Evolutionary conservation across 164 flowering plant species (phyloP).

Genomic region (Akebia trifoliata): DNA sequence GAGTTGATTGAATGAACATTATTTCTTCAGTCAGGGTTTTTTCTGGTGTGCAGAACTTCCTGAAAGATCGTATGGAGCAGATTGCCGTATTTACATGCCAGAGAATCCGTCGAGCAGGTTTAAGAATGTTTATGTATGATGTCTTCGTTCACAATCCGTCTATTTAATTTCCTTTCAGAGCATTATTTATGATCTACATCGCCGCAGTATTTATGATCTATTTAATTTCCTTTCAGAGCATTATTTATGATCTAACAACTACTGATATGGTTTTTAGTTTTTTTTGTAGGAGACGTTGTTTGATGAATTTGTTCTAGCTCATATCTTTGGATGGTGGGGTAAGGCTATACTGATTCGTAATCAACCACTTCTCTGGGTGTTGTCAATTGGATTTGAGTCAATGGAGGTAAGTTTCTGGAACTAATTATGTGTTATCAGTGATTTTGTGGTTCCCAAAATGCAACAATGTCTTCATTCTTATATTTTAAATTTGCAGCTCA

Average conservation of each 20-base stretch:
- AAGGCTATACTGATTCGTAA: slow-evolving; percentile 98
- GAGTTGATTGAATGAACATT: too few species aligned
- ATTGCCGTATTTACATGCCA: slow-evolving; percentile 85
- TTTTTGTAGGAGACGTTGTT: slow-evolving; percentile 89
- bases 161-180: slow-evolving; percentile 8
- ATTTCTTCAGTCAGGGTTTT: too few species aligned
- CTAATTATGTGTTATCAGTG: neutral
- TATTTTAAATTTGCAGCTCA: slow-evolving; percentile 60
- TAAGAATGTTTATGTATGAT: slow-evolving; percentile 99
- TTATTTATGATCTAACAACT: neutral
- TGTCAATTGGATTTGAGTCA: slow-evolving; percentile 92
- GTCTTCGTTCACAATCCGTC: slow-evolving; percentile 44
- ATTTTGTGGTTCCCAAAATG: neutral
- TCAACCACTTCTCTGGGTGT: slow-evolving; percentile 96
- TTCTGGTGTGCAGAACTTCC: slow-evolving; percentile 78
- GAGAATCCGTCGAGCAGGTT: slow-evolving; percentile 96
- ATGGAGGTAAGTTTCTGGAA: slow-evolving; percentile 71
- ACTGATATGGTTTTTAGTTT: slow-evolving; percentile 22
- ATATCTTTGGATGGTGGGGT: slow-evolving; percentile 99
- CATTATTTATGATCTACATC: neutral
- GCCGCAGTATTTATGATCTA: neutral
- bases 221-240: slow-evolving; percentile 4
- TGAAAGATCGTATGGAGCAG: slow-evolving; percentile 94
- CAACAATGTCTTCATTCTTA: too few species aligned
- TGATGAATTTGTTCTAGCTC: slow-evolving; percentile 96